Percentiles rank a stretch among this genome's conserved stretches.
Evolutionary conservation across 2,329 filamentous ascomycete species (phyloP).

Genomic region (Apiospora arundinis): DNA sequence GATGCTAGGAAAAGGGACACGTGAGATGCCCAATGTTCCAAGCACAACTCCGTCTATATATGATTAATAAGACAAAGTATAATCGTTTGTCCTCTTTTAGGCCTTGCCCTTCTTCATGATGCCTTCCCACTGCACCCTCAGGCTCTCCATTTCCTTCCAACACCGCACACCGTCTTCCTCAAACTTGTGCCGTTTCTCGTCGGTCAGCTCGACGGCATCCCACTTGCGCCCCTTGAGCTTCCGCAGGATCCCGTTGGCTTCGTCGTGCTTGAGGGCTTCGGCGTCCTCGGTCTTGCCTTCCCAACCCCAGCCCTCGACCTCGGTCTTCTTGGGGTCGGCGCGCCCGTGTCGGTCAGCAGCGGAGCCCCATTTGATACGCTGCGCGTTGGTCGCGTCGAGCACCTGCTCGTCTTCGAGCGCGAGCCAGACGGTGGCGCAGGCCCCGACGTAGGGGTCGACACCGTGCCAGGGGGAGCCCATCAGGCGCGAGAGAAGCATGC

Average conservation of each 20-base stretch:
- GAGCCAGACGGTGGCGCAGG: constrained; percentile 79
- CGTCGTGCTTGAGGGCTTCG: constrained; percentile 47
- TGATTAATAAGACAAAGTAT: neutral
- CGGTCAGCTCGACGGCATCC: constrained; percentile 63
- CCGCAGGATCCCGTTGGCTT: constrained; percentile 55
- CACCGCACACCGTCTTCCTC: constrained; percentile 64
- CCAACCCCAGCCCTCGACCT: constrained; percentile 87
- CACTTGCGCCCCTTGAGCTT: constrained; percentile 65
- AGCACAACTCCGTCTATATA: no score
- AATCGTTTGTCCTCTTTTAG: neutral
- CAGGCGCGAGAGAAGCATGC: constrained; percentile 75
- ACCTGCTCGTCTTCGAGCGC: constrained; percentile 70
- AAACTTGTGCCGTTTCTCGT: constrained; percentile 66
- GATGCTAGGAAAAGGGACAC: neutral
- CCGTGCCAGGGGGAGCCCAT: constrained; percentile 90
- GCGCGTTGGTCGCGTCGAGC: constrained; percentile 60
- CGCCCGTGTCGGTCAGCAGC: constrained; percentile 65
- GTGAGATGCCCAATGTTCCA: no score
- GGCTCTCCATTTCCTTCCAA: constrained; percentile 75
- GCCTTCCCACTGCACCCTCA: constrained; percentile 72
- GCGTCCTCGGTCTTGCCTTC: constrained; percentile 61
- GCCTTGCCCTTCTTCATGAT: constrained; percentile 33
- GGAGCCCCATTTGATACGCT: constrained; percentile 83
- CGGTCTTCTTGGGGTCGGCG: constrained; percentile 73
- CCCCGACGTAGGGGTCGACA: constrained; percentile 76